A percentile compares a stretch with the other conserved stretches of the same genome.
phyloP scores from a whole-genome alignment of 129 eudicot genomes.

The Flaveria bidentis region DNA sequence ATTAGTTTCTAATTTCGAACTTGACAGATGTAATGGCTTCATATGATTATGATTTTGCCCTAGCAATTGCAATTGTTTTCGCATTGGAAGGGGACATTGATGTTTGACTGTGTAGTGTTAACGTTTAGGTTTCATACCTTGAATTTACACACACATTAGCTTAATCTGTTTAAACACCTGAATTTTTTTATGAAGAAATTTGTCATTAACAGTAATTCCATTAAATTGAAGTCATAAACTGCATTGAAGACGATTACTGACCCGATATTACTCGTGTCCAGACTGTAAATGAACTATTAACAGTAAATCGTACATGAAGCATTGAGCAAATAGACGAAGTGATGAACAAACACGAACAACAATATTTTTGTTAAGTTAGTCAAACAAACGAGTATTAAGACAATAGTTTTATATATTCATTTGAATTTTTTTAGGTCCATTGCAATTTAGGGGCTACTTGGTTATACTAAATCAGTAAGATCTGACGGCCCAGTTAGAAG shows the following conservation, averaged over 20 bases:
- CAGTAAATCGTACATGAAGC: too few species aligned
- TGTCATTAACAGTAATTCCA: not conserved
- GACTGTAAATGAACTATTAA: too few species aligned
- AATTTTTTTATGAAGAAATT: not conserved
- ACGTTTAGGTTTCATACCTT: not conserved
- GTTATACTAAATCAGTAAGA: too few species aligned
- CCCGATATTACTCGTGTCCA: not conserved
- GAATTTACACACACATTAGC: not conserved
- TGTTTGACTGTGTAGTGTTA: not conserved
- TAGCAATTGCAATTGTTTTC: not conserved
- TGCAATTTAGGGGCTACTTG: too few species aligned
- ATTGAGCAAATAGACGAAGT: too few species aligned
- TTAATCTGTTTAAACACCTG: not conserved
- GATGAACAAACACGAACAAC: too few species aligned
- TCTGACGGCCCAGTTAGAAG: too few species aligned
- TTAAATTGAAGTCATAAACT: not conserved
- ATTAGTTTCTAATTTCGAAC: too few species aligned
- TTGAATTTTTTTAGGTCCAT: too few species aligned
- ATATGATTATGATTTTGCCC: not conserved
- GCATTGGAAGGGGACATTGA: not conserved
- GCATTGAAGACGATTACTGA: conserved; percentile 1
- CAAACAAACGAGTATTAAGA: too few species aligned
- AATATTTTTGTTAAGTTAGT: too few species aligned
- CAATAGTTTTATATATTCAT: too few species aligned
- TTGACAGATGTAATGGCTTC: not conserved